These are phyloP conservation scores for Ophiostoma ips DNA, from an alignment of 2,329 filamentous ascomycete species.

Conservation along the genomic window DNA sequence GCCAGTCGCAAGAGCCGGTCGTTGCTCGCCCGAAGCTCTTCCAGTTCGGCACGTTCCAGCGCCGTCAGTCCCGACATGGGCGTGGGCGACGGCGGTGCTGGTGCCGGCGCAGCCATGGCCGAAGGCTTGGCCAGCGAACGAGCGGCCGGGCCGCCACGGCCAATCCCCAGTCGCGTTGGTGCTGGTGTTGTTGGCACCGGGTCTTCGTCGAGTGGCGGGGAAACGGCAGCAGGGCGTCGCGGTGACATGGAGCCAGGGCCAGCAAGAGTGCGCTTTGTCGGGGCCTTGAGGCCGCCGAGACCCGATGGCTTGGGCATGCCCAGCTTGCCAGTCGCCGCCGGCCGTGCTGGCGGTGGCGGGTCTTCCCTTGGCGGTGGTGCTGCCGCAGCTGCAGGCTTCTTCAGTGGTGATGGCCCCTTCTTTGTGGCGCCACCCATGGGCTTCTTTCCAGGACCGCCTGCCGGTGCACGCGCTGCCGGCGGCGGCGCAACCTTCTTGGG, in stretches of 20 bases:
- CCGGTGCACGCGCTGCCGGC: slow-evolving; percentile 31
- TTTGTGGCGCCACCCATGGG: slow-evolving; percentile 29
- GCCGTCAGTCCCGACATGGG: slow-evolving; percentile 53
- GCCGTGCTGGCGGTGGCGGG: slow-evolving; percentile 29
- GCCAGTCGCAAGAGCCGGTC: slow-evolving; percentile 61
- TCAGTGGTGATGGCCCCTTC: slow-evolving; percentile 30
- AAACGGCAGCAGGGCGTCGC: slow-evolving; percentile 33
- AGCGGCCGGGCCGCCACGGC: slow-evolving; percentile 71
- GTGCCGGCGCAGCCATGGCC: slow-evolving; percentile 38
- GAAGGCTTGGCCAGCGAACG: slow-evolving; percentile 70
- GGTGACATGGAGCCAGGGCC: slow-evolving; percentile 38
- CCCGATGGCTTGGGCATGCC: slow-evolving; percentile 40
- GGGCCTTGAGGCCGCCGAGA: slow-evolving; percentile 44
- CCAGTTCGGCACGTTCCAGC: slow-evolving; percentile 82
- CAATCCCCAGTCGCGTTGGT: slow-evolving; percentile 45
- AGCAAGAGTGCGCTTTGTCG: slow-evolving; percentile 39
- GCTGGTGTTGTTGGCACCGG: slow-evolving; percentile 33
- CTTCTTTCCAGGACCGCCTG: slow-evolving; percentile 31
- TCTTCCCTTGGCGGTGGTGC: slow-evolving; percentile 24
- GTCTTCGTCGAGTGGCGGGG: slow-evolving; percentile 42
- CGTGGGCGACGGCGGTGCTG: slow-evolving; percentile 40
- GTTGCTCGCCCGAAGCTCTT: slow-evolving; percentile 73
- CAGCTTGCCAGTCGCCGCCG: slow-evolving; percentile 35
- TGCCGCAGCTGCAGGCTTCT: slow-evolving; percentile 30
- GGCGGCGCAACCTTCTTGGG: slow-evolving; percentile 64